A percentile compares a stretch with the other conserved stretches of the same genome.
phyloP scores from a whole-genome alignment of 1,139 yeast genomes.

The Kurtzmaniella natalensis region DNA sequence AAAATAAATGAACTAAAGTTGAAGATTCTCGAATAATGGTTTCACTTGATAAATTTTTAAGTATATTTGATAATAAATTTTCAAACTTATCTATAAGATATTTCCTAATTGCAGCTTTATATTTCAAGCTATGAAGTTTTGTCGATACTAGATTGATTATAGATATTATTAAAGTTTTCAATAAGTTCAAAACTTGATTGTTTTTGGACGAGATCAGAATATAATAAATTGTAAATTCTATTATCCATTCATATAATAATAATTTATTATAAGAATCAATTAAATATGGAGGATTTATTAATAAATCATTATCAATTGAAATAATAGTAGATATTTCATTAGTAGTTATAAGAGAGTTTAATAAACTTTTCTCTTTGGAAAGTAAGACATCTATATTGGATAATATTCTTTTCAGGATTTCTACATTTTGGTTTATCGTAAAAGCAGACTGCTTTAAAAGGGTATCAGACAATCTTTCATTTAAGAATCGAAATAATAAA shows the following conservation, averaged over 20 bases:
- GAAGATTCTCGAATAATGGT: neutral
- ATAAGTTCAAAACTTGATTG: slow-evolving; percentile 14
- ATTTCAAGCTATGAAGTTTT: slow-evolving; percentile 24
- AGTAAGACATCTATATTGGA: slow-evolving; percentile 29
- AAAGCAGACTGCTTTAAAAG: slow-evolving; percentile 1
- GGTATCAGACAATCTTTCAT: slow-evolving; percentile 17
- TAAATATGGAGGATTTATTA: no score
- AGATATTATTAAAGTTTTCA: slow-evolving; percentile 30
- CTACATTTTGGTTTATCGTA: slow-evolving; percentile 5
- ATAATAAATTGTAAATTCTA: slow-evolving; percentile 24
- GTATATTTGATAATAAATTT: slow-evolving; percentile 10
- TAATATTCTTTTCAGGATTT: slow-evolving; percentile 18
- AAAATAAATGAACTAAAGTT: slow-evolving; percentile 26
- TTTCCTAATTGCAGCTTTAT: slow-evolving; percentile 16
- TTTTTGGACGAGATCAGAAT: slow-evolving; percentile 16
- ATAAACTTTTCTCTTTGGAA: slow-evolving; percentile 22
- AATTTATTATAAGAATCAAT: neutral
- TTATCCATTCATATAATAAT: slow-evolving; percentile 29
- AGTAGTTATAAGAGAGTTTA: slow-evolving; percentile 14
- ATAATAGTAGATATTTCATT: neutral
- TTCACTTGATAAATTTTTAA: slow-evolving; percentile 5
- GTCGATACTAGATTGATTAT: slow-evolving; percentile 29
- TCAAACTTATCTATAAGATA: slow-evolving; percentile 14
- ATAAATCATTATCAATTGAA: neutral
- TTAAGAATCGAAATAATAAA: slow-evolving; percentile 30